Evolutionary conservation across 768 basidiomycete genomes (phyloP).

Genomic region (Lactarius sanguifluus): DNA sequence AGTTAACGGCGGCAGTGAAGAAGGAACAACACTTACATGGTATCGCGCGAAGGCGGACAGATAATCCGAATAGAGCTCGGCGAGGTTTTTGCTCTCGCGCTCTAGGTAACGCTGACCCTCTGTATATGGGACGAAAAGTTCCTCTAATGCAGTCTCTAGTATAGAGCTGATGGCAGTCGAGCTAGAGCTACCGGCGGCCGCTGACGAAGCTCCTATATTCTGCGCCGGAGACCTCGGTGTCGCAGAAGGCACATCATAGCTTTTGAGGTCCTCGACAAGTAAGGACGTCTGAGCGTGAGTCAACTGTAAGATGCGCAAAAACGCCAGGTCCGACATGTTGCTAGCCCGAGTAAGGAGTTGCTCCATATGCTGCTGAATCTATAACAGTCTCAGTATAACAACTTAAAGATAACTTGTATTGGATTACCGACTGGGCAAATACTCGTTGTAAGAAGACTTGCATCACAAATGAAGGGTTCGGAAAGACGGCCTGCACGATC

Average conservation of each 20-base stretch:
- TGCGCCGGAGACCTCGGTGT: constrained; percentile 65
- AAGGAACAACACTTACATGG: constrained; percentile 59
- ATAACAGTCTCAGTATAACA: constrained; percentile 15
- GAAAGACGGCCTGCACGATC: constrained; percentile 98
- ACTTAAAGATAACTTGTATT: constrained; percentile 2
- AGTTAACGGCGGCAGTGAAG: constrained; percentile 5
- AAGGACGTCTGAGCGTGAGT: constrained; percentile 75
- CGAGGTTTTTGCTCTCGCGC: constrained; percentile 81
- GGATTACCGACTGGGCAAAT: constrained; percentile 91
- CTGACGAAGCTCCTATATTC: constrained; percentile 42
- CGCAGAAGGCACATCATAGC: constrained; percentile 77
- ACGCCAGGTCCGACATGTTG: constrained; percentile 82
- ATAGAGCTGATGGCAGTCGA: constrained; percentile 67
- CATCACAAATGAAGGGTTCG: constrained; percentile 94
- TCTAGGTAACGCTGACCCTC: constrained; percentile 93
- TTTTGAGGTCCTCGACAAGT: constrained; percentile 89
- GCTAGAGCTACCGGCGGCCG: constrained; percentile 45
- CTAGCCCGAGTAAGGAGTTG: constrained; percentile 74
- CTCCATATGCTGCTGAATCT: constrained; percentile 98
- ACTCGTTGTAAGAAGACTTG: constrained; percentile 97
- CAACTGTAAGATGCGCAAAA: constrained; percentile 86
- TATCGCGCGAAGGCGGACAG: constrained; percentile 79
- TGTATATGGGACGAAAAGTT: constrained; percentile 90
- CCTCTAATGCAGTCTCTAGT: constrained; percentile 96
- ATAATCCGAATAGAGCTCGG: constrained; percentile 72